Conservation (phyloP, 805 yeast genomes). For the Tetrapisispora phaffii region DNA sequence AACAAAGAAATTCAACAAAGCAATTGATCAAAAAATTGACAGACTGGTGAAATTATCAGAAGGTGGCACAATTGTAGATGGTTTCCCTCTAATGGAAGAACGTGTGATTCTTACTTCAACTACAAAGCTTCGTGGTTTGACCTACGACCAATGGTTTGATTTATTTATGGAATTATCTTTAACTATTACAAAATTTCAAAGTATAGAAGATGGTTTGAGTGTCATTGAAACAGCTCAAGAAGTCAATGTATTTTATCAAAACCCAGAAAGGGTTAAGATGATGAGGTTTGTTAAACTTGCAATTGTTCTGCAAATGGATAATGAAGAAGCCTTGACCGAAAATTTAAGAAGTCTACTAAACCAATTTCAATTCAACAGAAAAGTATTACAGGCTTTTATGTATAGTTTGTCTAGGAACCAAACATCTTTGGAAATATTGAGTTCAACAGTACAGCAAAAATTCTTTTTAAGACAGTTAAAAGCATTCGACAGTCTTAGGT, state of each 20-base stretch:
- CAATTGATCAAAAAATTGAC: slow-evolving; percentile 63
- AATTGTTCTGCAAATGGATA: slow-evolving; percentile 40
- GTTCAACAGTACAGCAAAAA: slow-evolving; percentile 80
- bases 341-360: slow-evolving; percentile 55
- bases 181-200: slow-evolving; percentile 50
- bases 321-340: slow-evolving; percentile 44
- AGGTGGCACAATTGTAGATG: slow-evolving; percentile 35
- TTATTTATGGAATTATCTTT: slow-evolving; percentile 73
- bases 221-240: slow-evolving; percentile 66
- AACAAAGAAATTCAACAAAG: slow-evolving; percentile 50
- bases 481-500: slow-evolving; percentile 66
- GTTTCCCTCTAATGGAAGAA: slow-evolving; percentile 31
- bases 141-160: slow-evolving; percentile 75
- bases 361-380: slow-evolving; percentile 66
- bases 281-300: slow-evolving; percentile 62
- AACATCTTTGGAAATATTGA: slow-evolving; percentile 48
- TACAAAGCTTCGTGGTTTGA: slow-evolving; percentile 61
- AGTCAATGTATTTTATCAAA: slow-evolving; percentile 68
- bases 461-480: slow-evolving; percentile 82
- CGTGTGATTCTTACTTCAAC: slow-evolving; percentile 40
- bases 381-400: slow-evolving; percentile 54
- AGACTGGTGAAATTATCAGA: slow-evolving; percentile 58
- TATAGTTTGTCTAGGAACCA: slow-evolving; percentile 52
- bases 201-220: slow-evolving; percentile 52
- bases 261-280: slow-evolving; percentile 47